Evolutionary conservation across 345 rosid species (phyloP).

Genomic region (Lumnitzera littorea): DNA sequence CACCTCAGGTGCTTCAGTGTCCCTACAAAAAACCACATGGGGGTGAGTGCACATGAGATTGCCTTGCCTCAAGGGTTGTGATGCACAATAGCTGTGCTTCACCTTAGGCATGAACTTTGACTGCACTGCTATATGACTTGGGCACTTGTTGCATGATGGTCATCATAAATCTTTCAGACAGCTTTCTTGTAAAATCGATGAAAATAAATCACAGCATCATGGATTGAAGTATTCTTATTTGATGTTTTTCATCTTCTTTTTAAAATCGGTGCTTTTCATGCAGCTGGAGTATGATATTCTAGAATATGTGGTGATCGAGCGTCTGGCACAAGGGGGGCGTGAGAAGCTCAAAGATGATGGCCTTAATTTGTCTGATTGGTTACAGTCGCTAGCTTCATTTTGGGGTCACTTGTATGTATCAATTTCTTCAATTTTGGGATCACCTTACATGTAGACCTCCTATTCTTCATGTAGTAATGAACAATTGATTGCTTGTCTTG

Average conservation of each 20-base stretch:
- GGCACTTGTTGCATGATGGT: no score
- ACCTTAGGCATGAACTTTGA: no score
- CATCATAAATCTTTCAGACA: no score
- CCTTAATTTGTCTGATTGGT: constrained; percentile 98
- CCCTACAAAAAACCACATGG: no score
- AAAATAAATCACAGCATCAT: no score
- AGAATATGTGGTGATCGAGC: constrained; percentile 98
- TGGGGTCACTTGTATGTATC: constrained; percentile 99
- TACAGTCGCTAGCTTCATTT: constrained; percentile 96
- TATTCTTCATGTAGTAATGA: not conserved
- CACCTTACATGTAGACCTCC: not conserved
- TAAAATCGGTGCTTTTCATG: constrained; percentile 7
- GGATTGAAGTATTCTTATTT: not conserved
- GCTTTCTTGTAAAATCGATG: no score
- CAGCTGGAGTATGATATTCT: constrained; percentile 98
- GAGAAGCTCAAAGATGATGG: constrained; percentile 98
- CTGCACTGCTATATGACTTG: no score
- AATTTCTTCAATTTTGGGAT: constrained; percentile 18
- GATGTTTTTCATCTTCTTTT: not conserved
- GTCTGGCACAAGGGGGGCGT: constrained; percentile 89
- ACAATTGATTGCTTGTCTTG: not conserved
- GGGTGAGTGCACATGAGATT: no score
- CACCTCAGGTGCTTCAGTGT: no score
- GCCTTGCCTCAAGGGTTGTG: no score
- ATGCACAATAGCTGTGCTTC: no score